Evolutionary conservation across 2,329 filamentous ascomycete species (phyloP).

Genomic region (Bipolaris zeicola): DNA sequence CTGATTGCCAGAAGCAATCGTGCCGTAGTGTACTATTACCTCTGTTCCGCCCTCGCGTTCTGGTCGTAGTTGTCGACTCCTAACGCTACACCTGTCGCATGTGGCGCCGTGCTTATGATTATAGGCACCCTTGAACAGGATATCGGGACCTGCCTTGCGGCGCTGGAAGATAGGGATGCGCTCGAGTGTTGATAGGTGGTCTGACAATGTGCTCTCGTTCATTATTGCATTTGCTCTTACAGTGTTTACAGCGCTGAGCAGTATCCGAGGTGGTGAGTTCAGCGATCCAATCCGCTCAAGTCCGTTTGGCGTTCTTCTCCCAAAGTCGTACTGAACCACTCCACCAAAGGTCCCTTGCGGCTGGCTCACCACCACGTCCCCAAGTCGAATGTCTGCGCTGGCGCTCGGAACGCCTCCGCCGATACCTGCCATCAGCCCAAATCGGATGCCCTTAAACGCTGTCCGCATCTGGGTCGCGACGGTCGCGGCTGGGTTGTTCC

Average conservation of each 20-base stretch:
- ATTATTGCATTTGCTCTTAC: background rate
- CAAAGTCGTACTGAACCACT: too few species aligned
- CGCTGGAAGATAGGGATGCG: slow-evolving; percentile 13
- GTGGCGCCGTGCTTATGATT: slow-evolving; percentile 13
- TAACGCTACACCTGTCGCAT: slow-evolving; percentile 13
- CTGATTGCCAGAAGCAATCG: slow-evolving; percentile 49
- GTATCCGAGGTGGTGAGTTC: slow-evolving; percentile 10
- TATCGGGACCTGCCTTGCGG: slow-evolving; percentile 12
- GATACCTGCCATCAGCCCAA: too few species aligned
- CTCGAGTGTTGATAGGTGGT: slow-evolving; percentile 10
- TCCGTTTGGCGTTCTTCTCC: too few species aligned
- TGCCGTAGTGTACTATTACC: slow-evolving; percentile 47
- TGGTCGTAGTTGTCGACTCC: slow-evolving; percentile 1
- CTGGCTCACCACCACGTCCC: too few species aligned
- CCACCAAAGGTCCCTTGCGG: too few species aligned
- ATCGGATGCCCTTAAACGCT: too few species aligned
- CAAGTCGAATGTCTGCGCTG: too few species aligned
- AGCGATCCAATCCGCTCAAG: too few species aligned
- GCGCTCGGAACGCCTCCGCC: too few species aligned
- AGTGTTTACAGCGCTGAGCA: slow-evolving; percentile 10
- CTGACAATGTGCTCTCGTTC: slow-evolving; percentile 2
- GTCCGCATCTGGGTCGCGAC: too few species aligned
- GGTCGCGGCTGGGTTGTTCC: too few species aligned
- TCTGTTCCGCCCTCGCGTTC: slow-evolving; percentile 10
- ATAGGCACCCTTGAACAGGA: slow-evolving; percentile 23